Conservation (phyloP, 495 filamentous ascomycete species). For the Annulohypoxylon stygium region DNA sequence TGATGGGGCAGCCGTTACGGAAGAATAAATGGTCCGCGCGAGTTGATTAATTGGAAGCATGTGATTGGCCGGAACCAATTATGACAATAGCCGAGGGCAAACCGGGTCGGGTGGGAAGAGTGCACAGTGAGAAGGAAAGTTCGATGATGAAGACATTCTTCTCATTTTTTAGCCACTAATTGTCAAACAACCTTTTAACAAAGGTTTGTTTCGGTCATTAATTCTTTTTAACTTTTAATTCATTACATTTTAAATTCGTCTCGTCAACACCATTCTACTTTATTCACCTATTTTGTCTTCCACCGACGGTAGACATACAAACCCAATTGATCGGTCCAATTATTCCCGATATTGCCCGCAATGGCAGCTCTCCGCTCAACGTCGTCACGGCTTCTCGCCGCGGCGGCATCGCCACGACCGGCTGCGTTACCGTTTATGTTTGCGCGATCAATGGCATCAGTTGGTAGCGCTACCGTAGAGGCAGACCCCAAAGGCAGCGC, state of each 20-base stretch:
- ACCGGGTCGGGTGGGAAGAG: slow-evolving; percentile 48
- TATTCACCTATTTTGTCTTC: slow-evolving; percentile 7
- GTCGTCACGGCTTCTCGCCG: slow-evolving; percentile 71
- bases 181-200: slow-evolving; percentile 30
- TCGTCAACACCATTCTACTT: neutral
- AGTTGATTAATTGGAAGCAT: slow-evolving; percentile 52
- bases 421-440: slow-evolving; percentile 50
- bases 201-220: slow-evolving; percentile 35
- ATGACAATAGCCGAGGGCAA: slow-evolving; percentile 53
- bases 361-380: slow-evolving; percentile 86
- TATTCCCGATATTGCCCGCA: slow-evolving; percentile 49
- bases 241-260: neutral
- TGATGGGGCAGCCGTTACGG: slow-evolving; percentile 29
- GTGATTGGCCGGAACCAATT: slow-evolving; percentile 46
- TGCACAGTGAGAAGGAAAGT: slow-evolving; percentile 30
- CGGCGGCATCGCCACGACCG: slow-evolving; percentile 57
- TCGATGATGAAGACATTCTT: slow-evolving; percentile 51
- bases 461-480: slow-evolving; percentile 63
- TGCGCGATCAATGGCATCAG: slow-evolving; percentile 62
- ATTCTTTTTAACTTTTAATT: slow-evolving; percentile 14
- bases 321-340: slow-evolving; percentile 23
- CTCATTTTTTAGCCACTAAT: slow-evolving; percentile 41
- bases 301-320: slow-evolving; percentile 10
- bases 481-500: slow-evolving; percentile 68
- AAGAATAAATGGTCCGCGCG: slow-evolving; percentile 32